Conservation (phyloP, 331 rosid species). For the Arachis monticola region DNA sequence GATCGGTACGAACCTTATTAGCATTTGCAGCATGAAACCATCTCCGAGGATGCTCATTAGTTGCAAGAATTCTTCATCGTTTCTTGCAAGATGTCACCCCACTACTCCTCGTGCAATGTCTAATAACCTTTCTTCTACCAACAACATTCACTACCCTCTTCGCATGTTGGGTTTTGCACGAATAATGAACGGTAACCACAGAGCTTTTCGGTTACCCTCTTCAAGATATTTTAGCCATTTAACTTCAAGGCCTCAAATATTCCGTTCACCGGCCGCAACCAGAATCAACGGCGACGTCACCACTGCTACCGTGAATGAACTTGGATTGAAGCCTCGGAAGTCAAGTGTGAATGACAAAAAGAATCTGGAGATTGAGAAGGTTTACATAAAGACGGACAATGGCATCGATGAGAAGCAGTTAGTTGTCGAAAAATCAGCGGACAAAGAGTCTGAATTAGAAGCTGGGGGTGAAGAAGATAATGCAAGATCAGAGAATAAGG, state of each 20-base stretch:
- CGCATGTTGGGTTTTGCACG: conserved; percentile 45
- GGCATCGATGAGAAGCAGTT: conserved; percentile 64
- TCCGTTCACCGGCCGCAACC: conserved; percentile 36
- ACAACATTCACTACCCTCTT: conserved; percentile 38
- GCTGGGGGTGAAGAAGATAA: conserved; percentile 39
- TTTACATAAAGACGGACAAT: conserved; percentile 54
- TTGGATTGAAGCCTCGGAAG: conserved; percentile 51
- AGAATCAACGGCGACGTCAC: conserved; percentile 36
- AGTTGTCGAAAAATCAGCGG: conserved; percentile 57
- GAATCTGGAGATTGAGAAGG: conserved; percentile 54
- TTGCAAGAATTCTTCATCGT: conserved; percentile 55
- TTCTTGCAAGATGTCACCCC: conserved; percentile 47
- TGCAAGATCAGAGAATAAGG: conserved; percentile 39
- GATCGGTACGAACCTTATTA: conserved; percentile 50
- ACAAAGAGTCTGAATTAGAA: conserved; percentile 45
- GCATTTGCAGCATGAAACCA: conserved; percentile 69
- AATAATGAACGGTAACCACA: conserved; percentile 40
- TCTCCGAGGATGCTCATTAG: conserved; percentile 54
- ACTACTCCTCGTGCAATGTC: conserved; percentile 23
- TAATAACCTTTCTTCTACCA: conserved; percentile 23
- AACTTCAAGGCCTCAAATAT: conserved; percentile 35
- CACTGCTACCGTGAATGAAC: conserved; percentile 38
- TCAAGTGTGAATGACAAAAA: conserved; percentile 63
- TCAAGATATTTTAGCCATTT: conserved; percentile 55
- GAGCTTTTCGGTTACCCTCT: conserved; percentile 43